Evolutionary conservation across 768 basidiomycete genomes (phyloP).

Genomic region (Galerina marginata): DNA sequence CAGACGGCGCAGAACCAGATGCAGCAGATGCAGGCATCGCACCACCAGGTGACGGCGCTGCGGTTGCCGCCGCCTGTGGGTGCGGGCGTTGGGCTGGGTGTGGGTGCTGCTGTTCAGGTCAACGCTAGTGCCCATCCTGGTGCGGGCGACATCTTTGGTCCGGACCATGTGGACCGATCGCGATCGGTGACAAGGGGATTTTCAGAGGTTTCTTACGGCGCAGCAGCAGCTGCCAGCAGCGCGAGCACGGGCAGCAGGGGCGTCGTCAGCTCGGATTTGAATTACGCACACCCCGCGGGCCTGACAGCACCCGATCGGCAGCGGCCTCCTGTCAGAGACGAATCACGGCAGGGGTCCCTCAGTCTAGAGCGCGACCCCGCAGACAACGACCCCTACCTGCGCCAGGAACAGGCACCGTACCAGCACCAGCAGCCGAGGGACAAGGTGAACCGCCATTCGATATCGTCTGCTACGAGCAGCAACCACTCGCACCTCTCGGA

Average conservation of each 20-base stretch:
- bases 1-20: constrained; percentile 5
- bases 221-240: background rate
- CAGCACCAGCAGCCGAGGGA: constrained; percentile 1
- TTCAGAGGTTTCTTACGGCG: background rate
- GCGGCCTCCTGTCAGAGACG: no score
- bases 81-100: background rate
- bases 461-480: constrained; percentile 24
- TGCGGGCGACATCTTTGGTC: background rate
- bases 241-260: background rate
- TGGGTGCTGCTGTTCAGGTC: background rate
- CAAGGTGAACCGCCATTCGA: constrained; percentile 21
- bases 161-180: constrained; percentile 2
- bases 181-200: constrained; percentile 7
- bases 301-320: no score
- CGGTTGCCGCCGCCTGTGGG: constrained; percentile 4
- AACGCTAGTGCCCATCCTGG: no score
- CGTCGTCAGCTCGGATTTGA: no score
- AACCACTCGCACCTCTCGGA: constrained; percentile 6
- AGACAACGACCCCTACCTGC: background rate
- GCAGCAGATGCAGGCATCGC: constrained; percentile 1
- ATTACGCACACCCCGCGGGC: no score
- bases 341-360: no score
- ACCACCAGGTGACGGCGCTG: background rate
- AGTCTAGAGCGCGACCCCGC: no score
- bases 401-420: background rate